Base-by-base conservation (phyloP, 805 yeast genomes). In the Saturnispora quitensis region DNA sequence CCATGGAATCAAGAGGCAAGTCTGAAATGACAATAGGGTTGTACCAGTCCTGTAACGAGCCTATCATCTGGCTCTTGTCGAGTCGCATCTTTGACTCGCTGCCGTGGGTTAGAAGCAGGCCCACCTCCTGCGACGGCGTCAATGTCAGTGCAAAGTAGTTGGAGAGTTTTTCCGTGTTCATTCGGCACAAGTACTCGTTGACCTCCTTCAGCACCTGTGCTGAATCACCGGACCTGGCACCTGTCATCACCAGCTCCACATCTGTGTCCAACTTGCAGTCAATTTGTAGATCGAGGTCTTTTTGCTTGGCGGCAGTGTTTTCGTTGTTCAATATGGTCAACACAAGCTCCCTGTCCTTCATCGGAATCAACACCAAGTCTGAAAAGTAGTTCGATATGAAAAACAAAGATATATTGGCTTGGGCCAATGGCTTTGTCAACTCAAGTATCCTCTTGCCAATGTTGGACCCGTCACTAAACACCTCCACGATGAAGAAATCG, bases 361-460 rank as follows among this genome's bases (percentile, higher is more conserved):
- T 63, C 0, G 88, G 88, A n/a, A 81, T 71, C 45, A 82, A 66
- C 22, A 82, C 81, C 45, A 78, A 77, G 62, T 82, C 86, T 40
- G 81, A 75, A 62, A 80, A 81, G 64, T 82, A 84, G 34, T 82
- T 78, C 17, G 82, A 74, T 33, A 82, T 63, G 63, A 82, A 82
- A 60, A 80, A 82, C 34, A 82, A 68, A 2, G 86, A 74, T 31
- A 82, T 79, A 17, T 71, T 73, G 45, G 78, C 78, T 38, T 70
- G 68, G 0, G 84, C 74, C n/a, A 82, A 65, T 0, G 87, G 87
- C 48, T 71, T 69, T 1, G 84, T 79, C 40, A 82, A 64, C 50
- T 77, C 78, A 45, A 82, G 62, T 15, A 82, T 80, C 42, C 82
- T 66, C 40, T 73, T 72, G 43, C 77, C 78, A 56, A 76, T 78